These are phyloP conservation scores for Pistacia atlantica DNA, from an alignment of 345 rosid genomes.

Conservation along the genomic window DNA sequence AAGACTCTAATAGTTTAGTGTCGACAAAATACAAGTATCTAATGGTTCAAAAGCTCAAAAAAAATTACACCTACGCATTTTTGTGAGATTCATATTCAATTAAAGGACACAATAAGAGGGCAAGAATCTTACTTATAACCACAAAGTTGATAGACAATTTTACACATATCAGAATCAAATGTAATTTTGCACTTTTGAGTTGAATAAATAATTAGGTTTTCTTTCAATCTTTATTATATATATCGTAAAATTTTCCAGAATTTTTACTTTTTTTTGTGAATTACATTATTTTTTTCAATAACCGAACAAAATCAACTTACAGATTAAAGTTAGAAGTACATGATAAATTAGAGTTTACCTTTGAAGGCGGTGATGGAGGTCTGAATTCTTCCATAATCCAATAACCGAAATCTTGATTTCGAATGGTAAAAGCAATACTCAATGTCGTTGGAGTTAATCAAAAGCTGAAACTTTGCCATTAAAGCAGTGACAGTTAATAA, in stretches of 20 bases:
- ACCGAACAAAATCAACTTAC: not conserved
- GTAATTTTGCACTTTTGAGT: not conserved
- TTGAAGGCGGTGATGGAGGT: constrained; percentile 15
- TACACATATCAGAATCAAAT: not conserved
- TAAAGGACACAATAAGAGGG: too few species aligned
- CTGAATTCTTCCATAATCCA: constrained; percentile 34
- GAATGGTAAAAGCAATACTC: not conserved
- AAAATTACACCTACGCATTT: too few species aligned
- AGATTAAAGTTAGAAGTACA: not conserved
- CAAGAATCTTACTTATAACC: not conserved
- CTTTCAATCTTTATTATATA: not conserved
- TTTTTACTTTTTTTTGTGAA: not conserved
- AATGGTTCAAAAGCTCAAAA: not conserved
- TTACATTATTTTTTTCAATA: not conserved
- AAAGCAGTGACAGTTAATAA: constrained; percentile 13
- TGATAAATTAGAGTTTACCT: constrained; percentile 16
- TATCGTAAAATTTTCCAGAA: too few species aligned
- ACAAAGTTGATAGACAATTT: not conserved
- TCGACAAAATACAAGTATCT: not conserved
- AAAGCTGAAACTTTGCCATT: not conserved
- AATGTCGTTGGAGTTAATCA: constrained; percentile 7
- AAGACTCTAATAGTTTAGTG: not conserved
- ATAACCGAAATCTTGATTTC: not conserved
- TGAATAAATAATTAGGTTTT: not conserved
- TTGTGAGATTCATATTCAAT: too few species aligned